Percentiles rank a stretch among this genome's conserved stretches.
phyloP scores from a whole-genome alignment of 2,329 filamentous ascomycete species.

The Geosmithia putterillii region DNA sequence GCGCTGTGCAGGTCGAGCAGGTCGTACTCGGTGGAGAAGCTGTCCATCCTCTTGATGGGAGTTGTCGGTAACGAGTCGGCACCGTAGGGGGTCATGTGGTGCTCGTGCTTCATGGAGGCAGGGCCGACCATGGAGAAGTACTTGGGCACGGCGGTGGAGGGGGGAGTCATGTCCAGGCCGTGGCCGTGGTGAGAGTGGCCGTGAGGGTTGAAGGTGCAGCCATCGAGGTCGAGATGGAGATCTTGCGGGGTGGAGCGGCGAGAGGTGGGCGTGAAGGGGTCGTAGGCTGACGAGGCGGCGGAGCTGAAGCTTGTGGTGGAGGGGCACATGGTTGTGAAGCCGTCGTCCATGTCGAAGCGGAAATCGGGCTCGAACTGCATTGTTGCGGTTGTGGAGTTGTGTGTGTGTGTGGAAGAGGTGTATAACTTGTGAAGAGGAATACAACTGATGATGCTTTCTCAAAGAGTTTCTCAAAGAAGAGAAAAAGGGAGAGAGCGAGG shows the following conservation, averaged over 20 bases:
- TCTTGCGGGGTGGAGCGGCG: conserved; percentile 29
- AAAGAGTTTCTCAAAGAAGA: too few species aligned
- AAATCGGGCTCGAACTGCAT: conserved; percentile 24
- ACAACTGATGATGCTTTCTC: too few species aligned
- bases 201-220: conserved; percentile 14
- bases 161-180: conserved; percentile 21
- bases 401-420: too few species aligned
- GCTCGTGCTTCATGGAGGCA: conserved; percentile 17
- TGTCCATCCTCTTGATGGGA: conserved; percentile 22
- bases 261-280: conserved; percentile 29
- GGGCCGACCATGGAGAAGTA: conserved; percentile 7
- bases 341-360: conserved; percentile 25
- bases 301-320: conserved; percentile 25
- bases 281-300: conserved; percentile 24
- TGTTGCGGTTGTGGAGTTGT: too few species aligned
- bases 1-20: conserved; percentile 23
- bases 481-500: too few species aligned
- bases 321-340: conserved; percentile 21
- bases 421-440: too few species aligned
- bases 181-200: conserved; percentile 11
- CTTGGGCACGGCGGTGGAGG: conserved; percentile 17
- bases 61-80: conserved; percentile 16
- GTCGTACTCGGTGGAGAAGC: conserved; percentile 23
- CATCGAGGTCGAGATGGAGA: conserved; percentile 23
- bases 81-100: conserved; percentile 10